These are phyloP conservation scores for Fraxinus anomala DNA, from an alignment of 257 asterid genomes.

Conservation along the genomic window DNA sequence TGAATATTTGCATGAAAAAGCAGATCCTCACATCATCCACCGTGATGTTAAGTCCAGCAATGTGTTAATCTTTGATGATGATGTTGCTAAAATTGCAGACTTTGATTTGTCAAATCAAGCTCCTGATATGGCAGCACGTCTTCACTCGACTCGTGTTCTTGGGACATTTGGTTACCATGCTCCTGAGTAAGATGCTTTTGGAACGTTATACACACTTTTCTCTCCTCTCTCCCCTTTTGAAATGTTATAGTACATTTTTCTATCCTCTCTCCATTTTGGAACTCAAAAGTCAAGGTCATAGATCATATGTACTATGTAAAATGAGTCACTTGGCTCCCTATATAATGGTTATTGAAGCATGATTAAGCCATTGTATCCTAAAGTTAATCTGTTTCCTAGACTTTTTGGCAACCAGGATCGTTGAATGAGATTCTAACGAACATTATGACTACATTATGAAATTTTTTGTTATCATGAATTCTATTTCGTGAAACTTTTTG, in stretches of 20 bases:
- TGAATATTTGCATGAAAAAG: conserved; percentile 79
- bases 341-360: background rate
- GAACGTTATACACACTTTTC: background rate
- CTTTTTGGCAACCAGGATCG: background rate
- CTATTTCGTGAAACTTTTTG: background rate
- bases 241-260: background rate
- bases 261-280: background rate
- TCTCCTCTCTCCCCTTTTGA: background rate
- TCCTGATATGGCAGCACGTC: conserved; percentile 94
- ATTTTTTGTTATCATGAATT: background rate
- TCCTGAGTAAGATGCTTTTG: conserved; percentile 63
- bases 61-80: conserved; percentile 73
- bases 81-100: conserved; percentile 80
- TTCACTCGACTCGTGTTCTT: conserved; percentile 91
- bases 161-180: conserved; percentile 95
- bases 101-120: conserved; percentile 89
- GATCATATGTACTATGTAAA: background rate
- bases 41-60: conserved; percentile 93
- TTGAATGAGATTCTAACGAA: background rate
- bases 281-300: background rate
- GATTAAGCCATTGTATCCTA: background rate
- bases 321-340: background rate
- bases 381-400: background rate
- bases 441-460: background rate
- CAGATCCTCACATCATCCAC: conserved; percentile 76